phyloP scores from a whole-genome alignment of 2,329 filamentous ascomycete species.

The Pyrenophora teres region DNA sequence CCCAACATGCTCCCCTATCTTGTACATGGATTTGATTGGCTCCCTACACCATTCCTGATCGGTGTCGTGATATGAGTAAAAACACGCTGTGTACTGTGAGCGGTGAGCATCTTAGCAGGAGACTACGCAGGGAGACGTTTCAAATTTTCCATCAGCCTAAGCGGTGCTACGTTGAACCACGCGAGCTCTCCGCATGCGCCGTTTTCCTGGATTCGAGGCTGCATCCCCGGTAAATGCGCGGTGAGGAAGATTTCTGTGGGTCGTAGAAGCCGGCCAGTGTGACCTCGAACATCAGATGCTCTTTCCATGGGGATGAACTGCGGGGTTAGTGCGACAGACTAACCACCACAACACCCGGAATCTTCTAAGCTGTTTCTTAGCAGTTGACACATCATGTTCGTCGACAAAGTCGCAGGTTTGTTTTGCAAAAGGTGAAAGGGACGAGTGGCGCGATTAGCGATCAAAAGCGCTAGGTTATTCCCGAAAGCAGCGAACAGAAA shows the following conservation, averaged over 20 bases:
- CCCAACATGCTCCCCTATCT: background rate
- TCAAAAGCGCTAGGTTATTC: background rate
- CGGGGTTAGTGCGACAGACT: constrained; percentile 12
- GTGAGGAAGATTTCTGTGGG: constrained; percentile 5
- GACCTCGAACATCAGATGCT: constrained; percentile 20
- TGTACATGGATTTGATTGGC: background rate
- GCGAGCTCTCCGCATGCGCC: constrained; percentile 19
- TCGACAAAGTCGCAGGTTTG: background rate
- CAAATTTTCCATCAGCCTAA: background rate
- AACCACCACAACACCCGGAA: background rate
- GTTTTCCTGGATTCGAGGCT: background rate
- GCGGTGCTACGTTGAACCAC: constrained; percentile 15
- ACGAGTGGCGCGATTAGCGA: background rate
- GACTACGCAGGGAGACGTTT: background rate
- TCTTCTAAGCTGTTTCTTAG: background rate
- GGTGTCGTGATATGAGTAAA: background rate
- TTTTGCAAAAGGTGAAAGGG: background rate
- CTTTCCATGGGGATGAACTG: constrained; percentile 6
- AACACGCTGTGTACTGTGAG: background rate
- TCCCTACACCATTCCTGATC: background rate
- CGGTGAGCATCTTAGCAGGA: constrained; percentile 10
- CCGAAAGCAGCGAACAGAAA: constrained; percentile 1
- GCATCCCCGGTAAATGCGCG: background rate
- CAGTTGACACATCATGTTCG: background rate
- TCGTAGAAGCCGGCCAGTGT: constrained; percentile 12